phyloP scores from a whole-genome alignment of 108 stramenopile genomes.

The Fragilaria radians region DNA sequence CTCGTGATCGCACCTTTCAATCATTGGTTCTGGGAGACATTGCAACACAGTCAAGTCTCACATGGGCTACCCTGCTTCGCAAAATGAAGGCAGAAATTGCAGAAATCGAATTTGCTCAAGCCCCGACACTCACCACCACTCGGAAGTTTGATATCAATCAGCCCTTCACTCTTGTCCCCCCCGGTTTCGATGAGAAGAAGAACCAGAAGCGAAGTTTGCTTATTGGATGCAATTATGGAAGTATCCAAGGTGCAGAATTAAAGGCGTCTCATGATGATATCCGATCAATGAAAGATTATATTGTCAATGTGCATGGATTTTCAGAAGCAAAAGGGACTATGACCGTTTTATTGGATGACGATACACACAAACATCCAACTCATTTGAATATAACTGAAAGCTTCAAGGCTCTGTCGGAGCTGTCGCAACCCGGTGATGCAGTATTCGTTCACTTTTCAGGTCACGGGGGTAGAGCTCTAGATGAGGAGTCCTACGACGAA shows the following conservation, averaged over 20 bases:
- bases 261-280: conserved; percentile 83
- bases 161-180: conserved; percentile 69
- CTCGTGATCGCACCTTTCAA: conserved; percentile 34
- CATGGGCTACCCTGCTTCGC: conserved; percentile 69
- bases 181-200: conserved; percentile 43
- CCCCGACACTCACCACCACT: conserved; percentile 57
- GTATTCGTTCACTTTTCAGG: conserved; percentile 83
- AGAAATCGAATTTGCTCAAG: conserved; percentile 70
- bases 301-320: conserved; percentile 85
- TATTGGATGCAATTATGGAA: conserved; percentile 77
- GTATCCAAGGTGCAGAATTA: conserved; percentile 53
- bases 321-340: conserved; percentile 55
- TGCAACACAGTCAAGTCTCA: conserved; percentile 33
- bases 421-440: conserved; percentile 80
- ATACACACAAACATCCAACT: conserved; percentile 60
- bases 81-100: conserved; percentile 83
- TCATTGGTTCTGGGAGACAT: conserved; percentile 52
- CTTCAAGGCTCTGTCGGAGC: conserved; percentile 66
- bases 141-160: conserved; percentile 65
- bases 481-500: conserved; percentile 76
- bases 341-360: conserved; percentile 80
- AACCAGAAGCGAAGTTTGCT: conserved; percentile 67
- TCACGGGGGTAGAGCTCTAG: conserved; percentile 75
- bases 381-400: conserved; percentile 66
- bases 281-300: conserved; percentile 81